Evolutionary conservation across 768 basidiomycete species (phyloP).

Genomic region (Agaricus subrufescens): DNA sequence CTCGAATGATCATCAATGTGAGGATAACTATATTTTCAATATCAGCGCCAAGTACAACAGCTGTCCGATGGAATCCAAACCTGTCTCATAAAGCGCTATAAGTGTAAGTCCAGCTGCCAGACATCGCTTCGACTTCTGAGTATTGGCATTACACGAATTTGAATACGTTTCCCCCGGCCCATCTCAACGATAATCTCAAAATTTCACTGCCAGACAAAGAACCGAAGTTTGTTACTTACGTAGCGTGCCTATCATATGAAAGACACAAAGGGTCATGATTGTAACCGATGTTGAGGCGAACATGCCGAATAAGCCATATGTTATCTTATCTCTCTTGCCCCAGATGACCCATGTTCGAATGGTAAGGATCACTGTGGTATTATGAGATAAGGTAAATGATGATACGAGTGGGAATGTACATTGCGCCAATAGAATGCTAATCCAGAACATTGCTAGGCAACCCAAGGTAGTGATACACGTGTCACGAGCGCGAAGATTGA

Average conservation of each 20-base stretch:
- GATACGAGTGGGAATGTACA: not conserved
- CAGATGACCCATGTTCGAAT: constrained; percentile 3
- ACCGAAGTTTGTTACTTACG: not conserved
- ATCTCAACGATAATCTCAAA: not conserved
- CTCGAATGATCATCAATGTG: not conserved
- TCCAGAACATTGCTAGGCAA: not conserved
- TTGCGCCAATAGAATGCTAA: not conserved
- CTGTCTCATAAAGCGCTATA: not conserved
- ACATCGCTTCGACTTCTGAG: not conserved
- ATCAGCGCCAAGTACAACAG: not conserved
- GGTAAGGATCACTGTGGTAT: constrained; percentile 1
- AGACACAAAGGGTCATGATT: not conserved
- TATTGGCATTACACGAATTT: not conserved
- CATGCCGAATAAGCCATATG: not conserved
- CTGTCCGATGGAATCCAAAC: not conserved
- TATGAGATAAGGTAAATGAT: not conserved
- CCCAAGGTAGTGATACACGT: not conserved
- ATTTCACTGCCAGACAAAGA: not conserved
- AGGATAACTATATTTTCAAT: not conserved
- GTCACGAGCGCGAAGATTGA: not conserved
- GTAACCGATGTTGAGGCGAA: not conserved
- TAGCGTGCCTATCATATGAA: not conserved
- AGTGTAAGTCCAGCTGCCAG: not conserved
- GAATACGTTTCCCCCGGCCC: not conserved
- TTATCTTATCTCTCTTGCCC: not conserved